Percentiles rank a stretch among this genome's conserved stretches.
These are phyloP conservation scores for Bondarzewia mesenterica DNA, from an alignment of 1,284 basidiomycete genomes.

Conservation along the genomic window DNA sequence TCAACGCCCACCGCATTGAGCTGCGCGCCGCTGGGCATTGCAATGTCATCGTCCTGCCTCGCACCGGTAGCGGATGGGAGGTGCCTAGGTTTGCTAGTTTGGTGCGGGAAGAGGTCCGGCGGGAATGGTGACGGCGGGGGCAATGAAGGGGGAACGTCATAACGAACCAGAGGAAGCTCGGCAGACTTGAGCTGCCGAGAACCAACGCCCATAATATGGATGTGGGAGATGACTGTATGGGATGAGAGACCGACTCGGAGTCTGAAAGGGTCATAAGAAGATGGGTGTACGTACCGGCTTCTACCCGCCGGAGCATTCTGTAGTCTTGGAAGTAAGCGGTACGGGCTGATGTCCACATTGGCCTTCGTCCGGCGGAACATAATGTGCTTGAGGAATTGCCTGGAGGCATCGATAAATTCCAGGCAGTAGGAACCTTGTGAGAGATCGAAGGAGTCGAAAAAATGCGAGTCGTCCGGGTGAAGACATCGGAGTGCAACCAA, in stretches of 20 bases:
- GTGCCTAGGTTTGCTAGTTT: constrained; percentile 24
- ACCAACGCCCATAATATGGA: constrained; percentile 56
- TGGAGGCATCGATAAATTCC: not conserved
- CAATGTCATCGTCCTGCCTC: constrained; percentile 55
- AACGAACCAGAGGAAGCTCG: constrained; percentile 55
- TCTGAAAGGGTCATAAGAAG: constrained; percentile 10
- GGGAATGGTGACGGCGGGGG: constrained; percentile 27
- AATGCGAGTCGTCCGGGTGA: not conserved
- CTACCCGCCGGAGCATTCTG: constrained; percentile 72
- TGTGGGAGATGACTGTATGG: constrained; percentile 52
- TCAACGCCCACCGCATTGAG: constrained; percentile 64
- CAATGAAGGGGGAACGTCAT: constrained; percentile 33
- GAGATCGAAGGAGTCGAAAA: not conserved
- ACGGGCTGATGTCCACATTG: constrained; percentile 20
- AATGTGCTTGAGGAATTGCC: not conserved
- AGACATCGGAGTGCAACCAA: not conserved
- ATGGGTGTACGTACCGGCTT: constrained; percentile 52
- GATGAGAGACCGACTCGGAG: no score
- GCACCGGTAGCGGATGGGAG: constrained; percentile 34
- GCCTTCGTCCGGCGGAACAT: not conserved
- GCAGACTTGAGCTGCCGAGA: constrained; percentile 57
- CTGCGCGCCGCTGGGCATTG: constrained; percentile 67
- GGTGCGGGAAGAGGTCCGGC: constrained; percentile 20
- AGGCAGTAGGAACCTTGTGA: not conserved
- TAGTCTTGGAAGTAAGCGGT: constrained; percentile 70